phyloP scores from a whole-genome alignment of 1,284 basidiomycete genomes.

The Filobasidium uniguttulatum region DNA sequence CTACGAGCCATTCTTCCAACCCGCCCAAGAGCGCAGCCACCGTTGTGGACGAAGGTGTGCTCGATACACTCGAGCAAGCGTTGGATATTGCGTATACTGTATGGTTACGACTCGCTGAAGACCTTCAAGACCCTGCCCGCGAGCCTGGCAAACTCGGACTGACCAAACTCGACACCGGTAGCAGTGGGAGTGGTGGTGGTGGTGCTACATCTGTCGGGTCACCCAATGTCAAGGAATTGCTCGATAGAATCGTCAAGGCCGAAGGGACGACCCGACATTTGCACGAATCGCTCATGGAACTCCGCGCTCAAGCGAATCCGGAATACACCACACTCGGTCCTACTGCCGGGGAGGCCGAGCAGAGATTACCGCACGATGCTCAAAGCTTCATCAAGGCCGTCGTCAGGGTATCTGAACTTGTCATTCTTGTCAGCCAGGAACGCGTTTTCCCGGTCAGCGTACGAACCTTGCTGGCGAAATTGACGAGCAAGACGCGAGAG shows the following conservation, averaged over 20 bases:
- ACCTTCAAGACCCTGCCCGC: constrained; percentile 25
- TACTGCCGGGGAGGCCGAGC: constrained; percentile 14
- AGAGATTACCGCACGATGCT: constrained; percentile 24
- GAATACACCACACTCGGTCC: neutral
- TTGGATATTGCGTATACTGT: constrained; percentile 38
- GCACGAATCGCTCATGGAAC: constrained; percentile 27
- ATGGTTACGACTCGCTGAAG: constrained; percentile 39
- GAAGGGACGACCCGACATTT: constrained; percentile 28
- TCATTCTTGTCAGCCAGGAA: constrained; percentile 33
- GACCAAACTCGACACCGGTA: constrained; percentile 14
- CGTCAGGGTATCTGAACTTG: constrained; percentile 36
- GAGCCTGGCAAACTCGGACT: constrained; percentile 11
- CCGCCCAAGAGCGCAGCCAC: constrained; percentile 31
- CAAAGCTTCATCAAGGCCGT: constrained; percentile 37
- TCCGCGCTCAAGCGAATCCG: constrained; percentile 19
- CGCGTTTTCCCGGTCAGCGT: constrained; percentile 27
- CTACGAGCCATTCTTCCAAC: too few relatives aligned
- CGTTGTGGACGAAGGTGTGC: constrained; percentile 37
- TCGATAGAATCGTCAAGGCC: constrained; percentile 27
- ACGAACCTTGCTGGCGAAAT: constrained; percentile 29
- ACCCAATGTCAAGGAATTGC: constrained; percentile 24
- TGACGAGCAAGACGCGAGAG: constrained; percentile 39
- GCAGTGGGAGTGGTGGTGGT: constrained; percentile 10
- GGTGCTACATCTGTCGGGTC: too few relatives aligned
- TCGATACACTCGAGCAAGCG: constrained; percentile 39